Base-by-base conservation (phyloP, 257 asterid genomes). In the Scutellaria galericulata region DNA sequence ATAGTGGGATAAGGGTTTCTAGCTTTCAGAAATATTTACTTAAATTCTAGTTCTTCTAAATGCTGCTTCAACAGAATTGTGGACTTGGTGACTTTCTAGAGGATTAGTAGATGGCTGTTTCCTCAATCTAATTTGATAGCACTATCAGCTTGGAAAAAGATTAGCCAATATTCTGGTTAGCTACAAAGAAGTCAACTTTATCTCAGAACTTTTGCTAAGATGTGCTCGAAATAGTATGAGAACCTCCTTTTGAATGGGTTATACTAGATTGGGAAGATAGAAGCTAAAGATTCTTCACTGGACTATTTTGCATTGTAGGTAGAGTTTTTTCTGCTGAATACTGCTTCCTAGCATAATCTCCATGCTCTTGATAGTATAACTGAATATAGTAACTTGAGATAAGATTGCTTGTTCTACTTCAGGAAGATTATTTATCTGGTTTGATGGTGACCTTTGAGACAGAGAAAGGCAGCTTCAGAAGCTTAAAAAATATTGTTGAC, bases 241-340 rank as follows among this genome's bases (percentile, higher is more conserved):
- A 24, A 66, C 14, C 47, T 66, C n/a, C 45, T 66, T 48, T 66
- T 22, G 5, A 66, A 46, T 66, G 56, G 66, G 46, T 31, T 20
- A 7, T 27, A 27, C 22, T 47, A 47, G 54, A 64, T 11, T 44
- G 14, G 53, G 8, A 45, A 1, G 3, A 62, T 42, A 55, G 20
- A 18, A 14, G 45, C 45, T 44, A 22, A 24, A 13, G 55, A 42
- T 64, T 64, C 52, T 20, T 20, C 7, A 31, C 37, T 31, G 37
- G 37, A 31, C 37, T 2, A 31, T 24, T 24, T 24, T 31, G 37
- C 37, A 31, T 31, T 31, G 37, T 31, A 31, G 37, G 37, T 31
- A 0, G 37, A 31, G 37, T 4, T 4, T 31, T 31, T 31, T 31
- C 37, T 31, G 37, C 37, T 31, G 18, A 12, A 7, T 48, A 48